phyloP scores from a whole-genome alignment of 352 stramenopile genomes.

The Elongisporangium undulatum region DNA sequence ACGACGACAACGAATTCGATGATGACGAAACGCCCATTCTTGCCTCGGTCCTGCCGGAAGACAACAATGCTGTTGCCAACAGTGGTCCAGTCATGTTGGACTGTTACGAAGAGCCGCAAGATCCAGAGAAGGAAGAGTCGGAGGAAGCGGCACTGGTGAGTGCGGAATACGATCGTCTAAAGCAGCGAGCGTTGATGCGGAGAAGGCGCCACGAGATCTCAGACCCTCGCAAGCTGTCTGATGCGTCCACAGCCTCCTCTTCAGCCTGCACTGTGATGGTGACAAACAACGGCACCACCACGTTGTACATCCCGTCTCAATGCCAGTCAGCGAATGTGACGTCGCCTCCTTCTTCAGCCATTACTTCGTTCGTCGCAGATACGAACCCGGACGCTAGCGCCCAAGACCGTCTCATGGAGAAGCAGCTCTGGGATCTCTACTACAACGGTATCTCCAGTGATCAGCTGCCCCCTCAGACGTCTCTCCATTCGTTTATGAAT shows the following conservation, averaged over 20 bases:
- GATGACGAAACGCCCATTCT: background rate
- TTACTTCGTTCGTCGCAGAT: conserved; percentile 5
- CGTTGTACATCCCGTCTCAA: conserved; percentile 46
- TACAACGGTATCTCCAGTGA: conserved; percentile 47
- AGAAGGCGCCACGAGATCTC: conserved; percentile 17
- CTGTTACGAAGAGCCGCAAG: background rate
- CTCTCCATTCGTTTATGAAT: background rate
- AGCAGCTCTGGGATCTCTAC: conserved; percentile 57
- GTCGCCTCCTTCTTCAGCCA: conserved; percentile 3
- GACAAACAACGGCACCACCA: conserved; percentile 34
- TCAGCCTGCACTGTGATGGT: conserved; percentile 29
- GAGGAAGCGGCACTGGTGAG: conserved; percentile 8
- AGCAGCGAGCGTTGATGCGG: conserved; percentile 9
- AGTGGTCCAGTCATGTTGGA: background rate
- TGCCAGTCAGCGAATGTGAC: conserved; percentile 6
- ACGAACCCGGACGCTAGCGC: background rate
- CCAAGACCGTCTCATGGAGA: conserved; percentile 40
- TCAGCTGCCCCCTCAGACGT: conserved; percentile 3
- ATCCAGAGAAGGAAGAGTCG: conserved; percentile 13
- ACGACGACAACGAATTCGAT: background rate
- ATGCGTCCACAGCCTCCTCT: conserved; percentile 8
- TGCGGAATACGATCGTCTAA: conserved; percentile 8
- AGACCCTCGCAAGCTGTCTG: conserved; percentile 10
- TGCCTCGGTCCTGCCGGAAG: background rate
- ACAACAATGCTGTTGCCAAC: background rate